phyloP scores from a whole-genome alignment of 345 rosid genomes.

The Linum trigynum region DNA sequence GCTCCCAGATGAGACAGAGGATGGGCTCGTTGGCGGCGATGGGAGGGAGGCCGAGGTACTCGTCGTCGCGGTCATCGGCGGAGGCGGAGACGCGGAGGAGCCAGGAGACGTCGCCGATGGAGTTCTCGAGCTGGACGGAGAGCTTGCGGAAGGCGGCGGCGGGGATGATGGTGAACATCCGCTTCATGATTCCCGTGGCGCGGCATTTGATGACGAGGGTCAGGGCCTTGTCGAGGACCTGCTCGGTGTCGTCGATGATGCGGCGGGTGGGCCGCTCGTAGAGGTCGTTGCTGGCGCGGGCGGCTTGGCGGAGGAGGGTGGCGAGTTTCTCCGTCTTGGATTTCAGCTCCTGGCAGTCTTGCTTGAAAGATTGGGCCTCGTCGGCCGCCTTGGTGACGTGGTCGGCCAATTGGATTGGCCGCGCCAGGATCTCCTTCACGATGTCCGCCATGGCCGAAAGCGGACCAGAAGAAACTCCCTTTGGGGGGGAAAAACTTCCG shows the following conservation, averaged over 20 bases:
- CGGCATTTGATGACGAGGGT: constrained; percentile 54
- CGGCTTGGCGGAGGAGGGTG: constrained; percentile 59
- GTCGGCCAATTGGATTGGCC: constrained; percentile 74
- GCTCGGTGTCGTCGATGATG: constrained; percentile 64
- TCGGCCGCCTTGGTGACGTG: constrained; percentile 49
- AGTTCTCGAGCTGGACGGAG: constrained; percentile 64
- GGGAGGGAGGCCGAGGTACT: constrained; percentile 66
- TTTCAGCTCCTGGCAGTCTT: constrained; percentile 59
- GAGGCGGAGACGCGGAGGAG: constrained; percentile 61
- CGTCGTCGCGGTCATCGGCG: constrained; percentile 37
- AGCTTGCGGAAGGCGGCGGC: constrained; percentile 65
- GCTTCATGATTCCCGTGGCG: constrained; percentile 55
- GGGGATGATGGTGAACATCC: constrained; percentile 67
- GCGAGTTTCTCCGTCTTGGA: constrained; percentile 66
- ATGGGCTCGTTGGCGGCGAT: constrained; percentile 86
- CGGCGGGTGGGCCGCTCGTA: constrained; percentile 76
- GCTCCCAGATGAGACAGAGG: constrained; percentile 78
- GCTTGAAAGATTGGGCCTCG: constrained; percentile 66
- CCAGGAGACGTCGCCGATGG: constrained; percentile 75
- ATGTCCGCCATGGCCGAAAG: constrained; percentile 57
- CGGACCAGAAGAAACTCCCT: constrained; percentile 24
- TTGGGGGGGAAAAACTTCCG: not conserved
- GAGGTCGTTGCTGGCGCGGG: constrained; percentile 62
- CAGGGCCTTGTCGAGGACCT: constrained; percentile 62
- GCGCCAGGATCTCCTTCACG: constrained; percentile 52